These are phyloP conservation scores for Pyricularia grisea DNA, from an alignment of 2,329 filamentous ascomycete genomes.

Conservation along the genomic window DNA sequence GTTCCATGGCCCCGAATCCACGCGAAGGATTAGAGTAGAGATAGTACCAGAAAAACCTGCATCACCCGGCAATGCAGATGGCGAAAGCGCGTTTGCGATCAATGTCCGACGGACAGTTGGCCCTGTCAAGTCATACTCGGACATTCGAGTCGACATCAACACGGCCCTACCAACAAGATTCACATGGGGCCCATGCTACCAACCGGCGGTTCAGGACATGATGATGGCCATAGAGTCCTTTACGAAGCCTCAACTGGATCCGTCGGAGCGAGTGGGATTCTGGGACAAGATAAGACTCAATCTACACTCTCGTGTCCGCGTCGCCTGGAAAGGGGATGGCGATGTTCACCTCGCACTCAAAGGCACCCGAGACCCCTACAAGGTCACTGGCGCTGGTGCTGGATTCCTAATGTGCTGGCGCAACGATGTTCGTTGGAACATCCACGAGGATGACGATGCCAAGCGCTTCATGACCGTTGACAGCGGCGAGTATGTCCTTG, in stretches of 20 bases:
- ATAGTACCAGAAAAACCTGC: slow-evolving; percentile 54
- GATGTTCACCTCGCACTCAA: slow-evolving; percentile 92
- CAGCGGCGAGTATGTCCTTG: slow-evolving; percentile 89
- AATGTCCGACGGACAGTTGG: slow-evolving; percentile 86
- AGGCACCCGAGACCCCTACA: slow-evolving; percentile 84
- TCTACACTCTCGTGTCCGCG: slow-evolving; percentile 83
- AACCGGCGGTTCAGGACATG: slow-evolving; percentile 97
- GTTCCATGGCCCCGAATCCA: slow-evolving; percentile 71
- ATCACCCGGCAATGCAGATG: slow-evolving; percentile 37
- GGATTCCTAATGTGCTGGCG: slow-evolving; percentile 99
- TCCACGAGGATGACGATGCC: slow-evolving; percentile 78
- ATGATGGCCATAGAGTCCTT: slow-evolving; percentile 99
- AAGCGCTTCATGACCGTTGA: slow-evolving; percentile 92
- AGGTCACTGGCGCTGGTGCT: slow-evolving; percentile 83
- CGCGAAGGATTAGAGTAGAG: slow-evolving; percentile 69
- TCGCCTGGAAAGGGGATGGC: slow-evolving; percentile 91
- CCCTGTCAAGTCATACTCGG: slow-evolving; percentile 92
- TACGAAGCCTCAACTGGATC: slow-evolving; percentile 89
- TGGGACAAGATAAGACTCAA: slow-evolving; percentile 97
- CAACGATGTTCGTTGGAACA: slow-evolving; percentile 80
- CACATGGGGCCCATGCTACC: slow-evolving; percentile 95
- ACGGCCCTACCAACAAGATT: slow-evolving; percentile 86
- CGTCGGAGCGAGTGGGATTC: slow-evolving; percentile 89
- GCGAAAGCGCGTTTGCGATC: slow-evolving; percentile 63
- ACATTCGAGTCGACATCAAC: slow-evolving; percentile 87